phyloP scores from a whole-genome alignment of 2,329 filamentous ascomycete genomes.

The Ascochyta rabiei region DNA sequence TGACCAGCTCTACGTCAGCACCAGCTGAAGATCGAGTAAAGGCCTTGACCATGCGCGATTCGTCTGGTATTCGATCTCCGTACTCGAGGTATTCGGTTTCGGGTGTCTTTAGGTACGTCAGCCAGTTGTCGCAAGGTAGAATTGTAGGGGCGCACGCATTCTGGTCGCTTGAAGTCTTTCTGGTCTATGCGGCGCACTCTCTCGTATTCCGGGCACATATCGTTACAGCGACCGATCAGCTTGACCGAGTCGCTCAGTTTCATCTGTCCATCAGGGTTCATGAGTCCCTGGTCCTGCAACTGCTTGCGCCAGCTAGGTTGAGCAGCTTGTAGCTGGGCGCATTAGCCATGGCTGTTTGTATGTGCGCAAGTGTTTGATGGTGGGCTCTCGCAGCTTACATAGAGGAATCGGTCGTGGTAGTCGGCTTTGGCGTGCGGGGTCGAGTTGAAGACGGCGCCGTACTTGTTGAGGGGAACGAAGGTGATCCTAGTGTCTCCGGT shows the following conservation, averaged over 20 bases:
- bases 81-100: constrained; percentile 41
- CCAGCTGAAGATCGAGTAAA: constrained; percentile 68
- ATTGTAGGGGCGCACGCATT: constrained; percentile 56
- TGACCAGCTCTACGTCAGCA: constrained; percentile 66
- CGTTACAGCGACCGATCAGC: constrained; percentile 64
- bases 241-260: constrained; percentile 66
- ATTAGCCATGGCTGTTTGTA: constrained; percentile 12
- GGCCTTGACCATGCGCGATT: constrained; percentile 66
- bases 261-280: constrained; percentile 64
- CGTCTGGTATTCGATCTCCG: constrained; percentile 50
- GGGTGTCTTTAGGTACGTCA: constrained; percentile 27
- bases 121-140: not conserved
- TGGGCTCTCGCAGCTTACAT: constrained; percentile 26
- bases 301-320: constrained; percentile 47
- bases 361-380: not conserved
- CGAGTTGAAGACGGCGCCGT: constrained; percentile 21
- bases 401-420: constrained; percentile 31
- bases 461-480: constrained; percentile 4
- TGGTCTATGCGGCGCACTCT: constrained; percentile 66
- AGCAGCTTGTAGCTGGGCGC: constrained; percentile 23
- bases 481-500: constrained; percentile 18
- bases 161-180: constrained; percentile 65
- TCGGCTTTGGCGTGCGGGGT: constrained; percentile 33
- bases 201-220: constrained; percentile 70
- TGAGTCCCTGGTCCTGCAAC: constrained; percentile 34